Evolutionary conservation across 2,329 filamentous ascomycete species (phyloP).

Genomic region (Penicillium expansum): DNA sequence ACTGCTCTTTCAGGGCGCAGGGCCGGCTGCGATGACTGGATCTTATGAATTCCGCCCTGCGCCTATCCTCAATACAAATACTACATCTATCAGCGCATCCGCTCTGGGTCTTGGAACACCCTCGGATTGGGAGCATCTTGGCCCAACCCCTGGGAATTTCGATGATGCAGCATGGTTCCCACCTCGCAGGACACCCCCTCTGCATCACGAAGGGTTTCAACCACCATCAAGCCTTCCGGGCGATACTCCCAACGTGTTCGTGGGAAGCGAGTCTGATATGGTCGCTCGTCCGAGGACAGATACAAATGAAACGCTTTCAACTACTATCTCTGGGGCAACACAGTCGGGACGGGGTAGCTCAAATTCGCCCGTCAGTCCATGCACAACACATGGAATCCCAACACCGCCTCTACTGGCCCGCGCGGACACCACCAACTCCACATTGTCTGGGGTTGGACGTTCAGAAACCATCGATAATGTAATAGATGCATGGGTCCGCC

Average conservation of each 20-base stretch:
- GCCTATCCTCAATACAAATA: constrained; percentile 13
- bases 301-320: constrained; percentile 6
- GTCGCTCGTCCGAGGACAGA: constrained; percentile 11
- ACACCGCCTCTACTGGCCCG: constrained; percentile 21
- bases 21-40: constrained; percentile 17
- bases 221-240: constrained; percentile 15
- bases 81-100: constrained; percentile 30
- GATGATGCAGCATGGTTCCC: constrained; percentile 35
- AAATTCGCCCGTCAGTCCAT: constrained; percentile 28
- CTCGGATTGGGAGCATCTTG: constrained; percentile 50
- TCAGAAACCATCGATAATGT: constrained; percentile 44
- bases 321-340: not conserved
- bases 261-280: constrained; percentile 1
- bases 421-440: constrained; percentile 32
- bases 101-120: constrained; percentile 44
- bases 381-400: constrained; percentile 12
- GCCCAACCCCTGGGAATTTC: constrained; percentile 34
- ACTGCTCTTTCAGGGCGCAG: constrained; percentile 17
- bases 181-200: constrained; percentile 13
- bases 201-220: constrained; percentile 9
- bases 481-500: constrained; percentile 45
- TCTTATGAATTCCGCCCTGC: constrained; percentile 16
- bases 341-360: constrained; percentile 5
- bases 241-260: constrained; percentile 1
- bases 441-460: constrained; percentile 25